Evolutionary conservation across 2,329 filamentous ascomycete species (phyloP).

Genomic region (Colletotrichum nymphaeae): DNA sequence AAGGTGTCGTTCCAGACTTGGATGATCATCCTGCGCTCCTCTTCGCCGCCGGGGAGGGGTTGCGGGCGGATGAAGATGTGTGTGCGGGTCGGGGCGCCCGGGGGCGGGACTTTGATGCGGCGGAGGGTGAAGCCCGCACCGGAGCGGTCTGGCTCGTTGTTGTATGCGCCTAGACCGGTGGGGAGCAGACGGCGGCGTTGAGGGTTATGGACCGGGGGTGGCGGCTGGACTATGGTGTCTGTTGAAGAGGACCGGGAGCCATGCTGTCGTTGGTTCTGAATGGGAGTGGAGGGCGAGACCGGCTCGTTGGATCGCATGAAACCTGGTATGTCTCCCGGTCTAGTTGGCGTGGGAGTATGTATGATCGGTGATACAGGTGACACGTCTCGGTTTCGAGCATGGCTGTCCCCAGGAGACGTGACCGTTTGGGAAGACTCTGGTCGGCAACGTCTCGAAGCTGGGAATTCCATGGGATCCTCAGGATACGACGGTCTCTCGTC

Average conservation of each 20-base stretch:
- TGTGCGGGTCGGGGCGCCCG: neutral
- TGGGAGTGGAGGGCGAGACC: neutral
- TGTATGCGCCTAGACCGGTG: neutral
- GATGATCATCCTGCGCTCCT: neutral
- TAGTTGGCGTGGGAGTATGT: neutral
- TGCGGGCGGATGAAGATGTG: slow-evolving; percentile 17
- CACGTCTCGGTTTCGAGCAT: neutral
- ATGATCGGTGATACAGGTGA: neutral
- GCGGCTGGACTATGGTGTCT: neutral
- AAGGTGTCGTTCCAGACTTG: slow-evolving; percentile 1
- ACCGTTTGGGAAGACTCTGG: neutral
- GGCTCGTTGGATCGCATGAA: neutral
- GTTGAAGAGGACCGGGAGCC: neutral
- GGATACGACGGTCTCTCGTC: neutral
- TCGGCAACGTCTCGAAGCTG: neutral
- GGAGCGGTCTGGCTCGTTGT: neutral
- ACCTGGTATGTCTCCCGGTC: neutral
- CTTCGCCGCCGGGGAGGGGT: neutral
- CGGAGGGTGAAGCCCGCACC: slow-evolving; percentile 18
- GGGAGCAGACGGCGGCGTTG: neutral
- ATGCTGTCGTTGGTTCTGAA: neutral
- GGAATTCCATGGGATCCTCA: neutral
- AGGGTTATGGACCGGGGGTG: neutral
- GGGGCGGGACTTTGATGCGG: neutral
- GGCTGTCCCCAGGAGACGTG: neutral